Evolutionary conservation across 2,329 filamentous ascomycete genomes (phyloP).

Genomic region (Didymella keratinophila): DNA sequence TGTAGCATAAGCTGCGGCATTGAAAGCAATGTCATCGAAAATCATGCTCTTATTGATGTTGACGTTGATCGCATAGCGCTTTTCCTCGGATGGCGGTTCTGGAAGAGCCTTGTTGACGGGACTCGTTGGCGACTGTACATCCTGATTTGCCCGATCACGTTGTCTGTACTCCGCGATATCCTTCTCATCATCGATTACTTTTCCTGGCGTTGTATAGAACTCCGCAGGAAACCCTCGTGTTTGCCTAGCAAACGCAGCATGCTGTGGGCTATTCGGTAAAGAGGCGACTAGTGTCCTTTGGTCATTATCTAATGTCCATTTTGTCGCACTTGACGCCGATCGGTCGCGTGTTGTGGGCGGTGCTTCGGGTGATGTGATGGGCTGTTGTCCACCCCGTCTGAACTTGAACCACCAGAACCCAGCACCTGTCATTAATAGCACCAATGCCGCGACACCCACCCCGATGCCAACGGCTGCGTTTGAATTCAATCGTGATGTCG

Average conservation of each 20-base stretch:
- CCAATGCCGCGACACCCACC: constrained; percentile 32
- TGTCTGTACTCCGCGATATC: constrained; percentile 11
- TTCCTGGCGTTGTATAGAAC: constrained; percentile 24
- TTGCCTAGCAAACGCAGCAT: constrained; percentile 24
- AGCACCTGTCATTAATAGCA: constrained; percentile 32
- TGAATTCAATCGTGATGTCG: constrained; percentile 31
- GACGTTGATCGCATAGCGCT: constrained; percentile 35
- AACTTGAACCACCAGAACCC: constrained; percentile 36
- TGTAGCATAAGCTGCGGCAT: constrained; percentile 24
- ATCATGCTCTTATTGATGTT: constrained; percentile 43
- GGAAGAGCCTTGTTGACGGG: constrained; percentile 23
- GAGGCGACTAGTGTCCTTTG: constrained; percentile 39
- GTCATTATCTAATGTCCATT: constrained; percentile 27
- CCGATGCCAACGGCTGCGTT: constrained; percentile 38
- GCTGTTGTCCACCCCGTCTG: constrained; percentile 24
- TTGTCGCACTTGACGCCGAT: constrained; percentile 31
- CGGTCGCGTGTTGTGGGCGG: constrained; percentile 17
- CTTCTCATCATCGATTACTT: constrained; percentile 14
- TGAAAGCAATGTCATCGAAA: constrained; percentile 36
- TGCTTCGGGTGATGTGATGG: constrained; percentile 27
- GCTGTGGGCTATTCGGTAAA: constrained; percentile 35
- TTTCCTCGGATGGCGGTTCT: constrained; percentile 26
- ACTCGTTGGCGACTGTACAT: constrained; percentile 3
- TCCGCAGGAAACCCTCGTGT: constrained; percentile 19
- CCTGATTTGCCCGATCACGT: background rate